Percentiles rank a stretch among this genome's conserved stretches.
Conservation (phyloP, 2,329 filamentous ascomycete species). For the Alternaria arbusti region DNA sequence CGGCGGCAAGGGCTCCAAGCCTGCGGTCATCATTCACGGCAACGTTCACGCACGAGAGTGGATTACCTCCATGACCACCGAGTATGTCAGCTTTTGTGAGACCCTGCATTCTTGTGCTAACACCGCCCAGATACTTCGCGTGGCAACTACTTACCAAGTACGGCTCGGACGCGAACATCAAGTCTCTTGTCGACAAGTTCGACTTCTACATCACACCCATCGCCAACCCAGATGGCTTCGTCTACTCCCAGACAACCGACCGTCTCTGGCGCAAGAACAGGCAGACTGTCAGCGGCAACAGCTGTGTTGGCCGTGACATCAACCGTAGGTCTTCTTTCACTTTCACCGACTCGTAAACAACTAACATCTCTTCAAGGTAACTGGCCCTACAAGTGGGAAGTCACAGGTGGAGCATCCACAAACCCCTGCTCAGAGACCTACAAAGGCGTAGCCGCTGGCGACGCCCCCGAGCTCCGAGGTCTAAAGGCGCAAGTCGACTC, state of each 20-base stretch:
- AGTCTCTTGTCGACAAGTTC: conserved; percentile 45
- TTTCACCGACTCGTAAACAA: background rate
- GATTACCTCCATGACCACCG: conserved; percentile 43
- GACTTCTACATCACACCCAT: conserved; percentile 44
- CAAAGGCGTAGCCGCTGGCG: conserved; percentile 42
- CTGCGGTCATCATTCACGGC: conserved; percentile 43
- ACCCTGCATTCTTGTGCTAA: background rate
- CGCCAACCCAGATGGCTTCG: conserved; percentile 40
- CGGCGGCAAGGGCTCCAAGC: conserved; percentile 46
- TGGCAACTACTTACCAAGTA: conserved; percentile 48
- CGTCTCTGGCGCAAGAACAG: conserved; percentile 51
- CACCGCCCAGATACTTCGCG: conserved; percentile 30
- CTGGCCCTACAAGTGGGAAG: conserved; percentile 48
- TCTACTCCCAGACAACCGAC: conserved; percentile 48
- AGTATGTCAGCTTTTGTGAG: conserved; percentile 8
- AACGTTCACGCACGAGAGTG: conserved; percentile 47
- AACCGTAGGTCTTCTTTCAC: conserved; percentile 29
- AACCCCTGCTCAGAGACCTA: conserved; percentile 48
- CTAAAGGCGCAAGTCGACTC: conserved; percentile 53
- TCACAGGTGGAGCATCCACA: conserved; percentile 43
- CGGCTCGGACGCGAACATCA: conserved; percentile 38
- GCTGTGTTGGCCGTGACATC: conserved; percentile 47
- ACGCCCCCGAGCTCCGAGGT: conserved; percentile 42
- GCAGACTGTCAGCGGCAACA: conserved; percentile 38
- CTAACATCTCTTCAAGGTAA: conserved; percentile 19